Evolutionary conservation across 148 eudicot genomes (phyloP), one percentile per base, ranked within the genome.

Genomic region (Rhododendron henanense): DNA sequence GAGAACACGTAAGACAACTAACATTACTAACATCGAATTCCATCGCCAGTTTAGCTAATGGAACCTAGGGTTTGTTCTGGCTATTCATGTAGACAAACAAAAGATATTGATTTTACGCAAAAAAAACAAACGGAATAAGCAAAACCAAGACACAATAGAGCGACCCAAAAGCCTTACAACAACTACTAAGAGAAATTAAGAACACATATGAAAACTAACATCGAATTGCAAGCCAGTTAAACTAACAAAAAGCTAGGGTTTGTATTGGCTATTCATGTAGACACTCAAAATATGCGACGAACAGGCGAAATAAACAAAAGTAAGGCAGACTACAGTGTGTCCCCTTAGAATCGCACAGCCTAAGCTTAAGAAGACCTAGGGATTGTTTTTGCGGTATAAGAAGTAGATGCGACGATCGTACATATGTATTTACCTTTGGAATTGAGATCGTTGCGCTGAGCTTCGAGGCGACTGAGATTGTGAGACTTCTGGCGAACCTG

Each of bases 391-490:
- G 16, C 41, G 1, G 18, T 31, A 33, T 28, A 55, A 16, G 59
- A 71, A 31, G 39, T 71, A 11, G 41, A 71, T 71, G 73, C 76
- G 3, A 71, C 1, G 15, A 71, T 14, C 41, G 15, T 33, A 69
- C 37, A 14, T 28, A 28, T 2, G 75, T 19, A 55, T 0, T 35
- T 37, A 85, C 86, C 86, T 77, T 25, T 77, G 18, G 86, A 85
- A 44, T 85, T 85, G 82, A 78, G 57, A 78, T 85, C 86, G 10
- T 85, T 85, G 57, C 86, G 82, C 86, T 77, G 86, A 41, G 86
- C 86, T 57, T 85, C 86, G 37, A 85, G 86, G 57, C 86, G 86
- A 59, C 59, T 85, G 86, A 85, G 86, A 78, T 85, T 78, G 82
- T 85, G 74, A 59, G 86, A 77, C 86, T 85, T 85, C 57, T 85